These are phyloP conservation scores for Tagetes erecta DNA, from an alignment of 129 eudicot genomes.

Conservation along the genomic window DNA sequence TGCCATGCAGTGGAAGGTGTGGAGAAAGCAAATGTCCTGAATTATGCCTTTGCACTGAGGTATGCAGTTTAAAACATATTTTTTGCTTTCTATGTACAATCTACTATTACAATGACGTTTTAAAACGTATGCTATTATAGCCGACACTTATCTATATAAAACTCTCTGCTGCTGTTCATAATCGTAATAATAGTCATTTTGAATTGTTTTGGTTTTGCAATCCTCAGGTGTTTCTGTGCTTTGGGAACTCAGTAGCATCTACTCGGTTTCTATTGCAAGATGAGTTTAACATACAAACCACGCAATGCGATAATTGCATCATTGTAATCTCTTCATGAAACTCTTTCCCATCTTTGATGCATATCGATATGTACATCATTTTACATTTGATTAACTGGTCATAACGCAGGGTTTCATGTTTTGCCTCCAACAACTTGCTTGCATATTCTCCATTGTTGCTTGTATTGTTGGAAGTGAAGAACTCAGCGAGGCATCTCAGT, in stretches of 20 bases:
- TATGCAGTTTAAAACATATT: conserved; percentile 22
- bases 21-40: conserved; percentile 97
- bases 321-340: conserved; percentile 60
- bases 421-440: conserved; percentile 93
- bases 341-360: conserved; percentile 11
- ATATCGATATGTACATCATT: not conserved
- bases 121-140: not conserved
- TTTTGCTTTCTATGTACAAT: not conserved
- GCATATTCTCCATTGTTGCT: conserved; percentile 91
- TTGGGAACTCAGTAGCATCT: conserved; percentile 95
- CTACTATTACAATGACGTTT: not conserved
- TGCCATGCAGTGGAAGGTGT: conserved; percentile 99
- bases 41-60: conserved; percentile 96
- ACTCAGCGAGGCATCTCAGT: conserved; percentile 82
- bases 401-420: conserved; percentile 87
- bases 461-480: conserved; percentile 87
- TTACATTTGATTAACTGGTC: not conserved
- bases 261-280: conserved; percentile 96
- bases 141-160: not conserved
- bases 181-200: not conserved
- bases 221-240: conserved; percentile 82
- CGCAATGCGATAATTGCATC: conserved; percentile 95
- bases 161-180: not conserved
- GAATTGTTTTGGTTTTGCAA: not conserved
- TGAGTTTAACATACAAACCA: conserved; percentile 96